Base-by-base conservation (phyloP, 2,329 filamentous ascomycete species). In the Fusarium fujikuroi region DNA sequence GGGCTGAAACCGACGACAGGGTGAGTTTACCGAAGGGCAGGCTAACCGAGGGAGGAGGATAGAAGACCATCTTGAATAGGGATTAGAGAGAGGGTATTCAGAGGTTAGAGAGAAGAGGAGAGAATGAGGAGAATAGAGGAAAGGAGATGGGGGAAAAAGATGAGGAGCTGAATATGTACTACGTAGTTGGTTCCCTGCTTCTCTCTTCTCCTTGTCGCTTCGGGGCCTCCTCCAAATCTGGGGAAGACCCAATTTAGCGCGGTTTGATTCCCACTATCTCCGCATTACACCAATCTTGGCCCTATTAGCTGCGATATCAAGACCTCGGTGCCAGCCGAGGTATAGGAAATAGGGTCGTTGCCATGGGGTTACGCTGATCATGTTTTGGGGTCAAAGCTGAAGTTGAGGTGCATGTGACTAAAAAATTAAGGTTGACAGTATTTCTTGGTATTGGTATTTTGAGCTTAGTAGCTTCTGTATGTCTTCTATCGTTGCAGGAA, bases 11-110 rank as follows among this genome's bases (percentile, higher is more conserved):
- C 49, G 69, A 28, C 23, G 34, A 16, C 10, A 37, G 44, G 21
- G 30, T 28, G 50, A 42, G 79, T 83, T 77, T 79, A 89, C 87
- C 84, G 28, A 74, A 75, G n/a, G 89, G 87, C 32, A 92, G 85
- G 75, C 85, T 81, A 9, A 89, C 86, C 87, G 89, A 92, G 76
- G 87, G 81, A 14, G 91, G 90, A 63, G 91, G 84, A 58, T 84
- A 81, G 81, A 93, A 93, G 54, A 87, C 85, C 86, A 87, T 88
- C 43, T 42, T 69, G 42, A 25, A 43, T 30, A 40, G 52, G 36
- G 39, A 37, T 58, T 28, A 30, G 6, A 59, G 32, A 28, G 49
- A 60, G 23, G 44, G 8, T 43, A 61, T 56, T 16, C 15, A 54
- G 21, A 30, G n/a, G 28, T n/a, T 36, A 36, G 47, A 40, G 40